Evolutionary conservation across 2,329 filamentous ascomycete genomes (phyloP).

Genomic region (Aspergillus unguis): DNA sequence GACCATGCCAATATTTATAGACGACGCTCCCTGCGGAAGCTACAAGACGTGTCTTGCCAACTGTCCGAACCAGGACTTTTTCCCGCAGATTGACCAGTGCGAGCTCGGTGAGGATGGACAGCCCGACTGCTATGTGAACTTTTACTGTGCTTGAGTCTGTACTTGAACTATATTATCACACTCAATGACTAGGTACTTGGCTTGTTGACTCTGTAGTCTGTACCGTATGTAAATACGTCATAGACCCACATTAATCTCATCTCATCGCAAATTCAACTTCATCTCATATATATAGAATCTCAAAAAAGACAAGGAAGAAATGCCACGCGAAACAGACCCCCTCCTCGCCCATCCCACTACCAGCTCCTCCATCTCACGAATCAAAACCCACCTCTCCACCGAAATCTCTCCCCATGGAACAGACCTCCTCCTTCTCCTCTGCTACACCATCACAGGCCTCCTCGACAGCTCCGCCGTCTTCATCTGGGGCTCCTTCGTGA

Average conservation of each 20-base stretch:
- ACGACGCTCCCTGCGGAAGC: constrained; percentile 13
- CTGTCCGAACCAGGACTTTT: constrained; percentile 11
- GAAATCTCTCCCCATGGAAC: constrained; percentile 61
- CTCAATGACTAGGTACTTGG: no score
- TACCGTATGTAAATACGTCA: no score
- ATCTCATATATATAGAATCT: no score
- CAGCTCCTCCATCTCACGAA: not conserved
- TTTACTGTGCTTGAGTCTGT: constrained; percentile 11
- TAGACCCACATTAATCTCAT: no score
- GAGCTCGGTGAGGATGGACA: constrained; percentile 5
- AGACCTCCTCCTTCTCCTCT: constrained; percentile 66
- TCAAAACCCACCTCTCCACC: constrained; percentile 13
- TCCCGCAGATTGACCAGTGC: constrained; percentile 10
- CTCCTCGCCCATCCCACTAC: not conserved
- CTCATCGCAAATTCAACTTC: no score
- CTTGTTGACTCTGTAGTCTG: no score
- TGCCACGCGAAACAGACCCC: not conserved
- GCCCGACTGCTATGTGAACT: constrained; percentile 13
- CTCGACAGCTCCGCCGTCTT: constrained; percentile 73
- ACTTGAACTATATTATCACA: not conserved
- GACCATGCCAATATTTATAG: not conserved
- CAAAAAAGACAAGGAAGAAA: no score
- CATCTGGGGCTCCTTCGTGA: constrained; percentile 76
- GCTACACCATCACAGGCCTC: constrained; percentile 74
- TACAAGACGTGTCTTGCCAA: constrained; percentile 3